Base-by-base conservation (phyloP, 163 green algal species). In the Smithsoniella earleae region DNA sequence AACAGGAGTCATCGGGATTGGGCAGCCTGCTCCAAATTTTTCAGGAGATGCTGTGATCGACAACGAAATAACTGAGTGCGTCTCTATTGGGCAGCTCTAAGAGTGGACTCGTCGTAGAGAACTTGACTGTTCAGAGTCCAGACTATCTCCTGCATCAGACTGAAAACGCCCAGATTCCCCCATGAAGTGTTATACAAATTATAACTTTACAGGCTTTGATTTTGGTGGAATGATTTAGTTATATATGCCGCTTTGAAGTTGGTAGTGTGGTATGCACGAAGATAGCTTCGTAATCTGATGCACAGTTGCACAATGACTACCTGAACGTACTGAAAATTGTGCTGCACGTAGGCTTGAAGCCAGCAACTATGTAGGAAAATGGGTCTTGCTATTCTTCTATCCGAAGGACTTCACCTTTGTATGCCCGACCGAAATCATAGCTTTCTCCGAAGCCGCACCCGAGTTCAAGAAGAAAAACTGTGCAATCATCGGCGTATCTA, bases 381-480 rank as follows among this genome's bases (percentile, higher is more conserved):
- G 74, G 46, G 69, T 83, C 44, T 54, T 84, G 18, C 77, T 82
- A 25, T 82, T 84, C 74, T 84, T 84, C 74, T 84, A 84, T 66
- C 79, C 79, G 31, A 63, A 78, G 16, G 79, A 84, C 66, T 84
- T 82, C 45, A 84, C 79, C 16, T 84, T 84, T 63, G 79, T 84
- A 18, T 84, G 79, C 75, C 79, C 79, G 43, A 84, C 79, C 1
- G 90, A 96, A 78, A 95, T 96, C 79, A 84, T 88, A 10, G 89
- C 89, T 27, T 96, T 95, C 79, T 85, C 66, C 22, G 88, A 96
- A 76, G 80, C 86, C 28, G 72, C 86, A 6, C 84, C 89, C 55
- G 87, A 94, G 77, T 96, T 96, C 76, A 78, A 89, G 74, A 82
- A 80, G 37, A 88, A 94, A 69, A 86, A 87, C 76, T 80, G 75